phyloP scores from a whole-genome alignment of 495 filamentous ascomycete genomes.

The Penicillium nucicola region DNA sequence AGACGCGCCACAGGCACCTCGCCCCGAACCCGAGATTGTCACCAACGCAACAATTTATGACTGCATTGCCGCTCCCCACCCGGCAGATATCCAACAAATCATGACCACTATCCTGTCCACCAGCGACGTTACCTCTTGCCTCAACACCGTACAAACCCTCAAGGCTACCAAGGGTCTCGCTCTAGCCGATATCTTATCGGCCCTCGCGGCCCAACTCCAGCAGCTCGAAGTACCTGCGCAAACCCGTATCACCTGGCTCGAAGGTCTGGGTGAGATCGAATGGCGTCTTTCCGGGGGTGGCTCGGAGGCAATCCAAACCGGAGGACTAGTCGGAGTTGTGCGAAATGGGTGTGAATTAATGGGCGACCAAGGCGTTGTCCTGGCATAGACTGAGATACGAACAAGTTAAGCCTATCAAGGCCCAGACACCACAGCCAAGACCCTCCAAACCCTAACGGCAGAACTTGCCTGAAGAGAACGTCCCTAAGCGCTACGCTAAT shows the following conservation, averaged over 20 bases:
- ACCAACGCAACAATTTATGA: conserved; percentile 92
- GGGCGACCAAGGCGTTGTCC: conserved; percentile 26
- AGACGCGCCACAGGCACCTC: conserved; percentile 55
- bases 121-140: conserved; percentile 79
- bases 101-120: conserved; percentile 76
- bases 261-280: conserved; percentile 89
- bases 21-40: conserved; percentile 67
- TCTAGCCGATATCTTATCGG: conserved; percentile 87
- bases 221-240: conserved; percentile 82
- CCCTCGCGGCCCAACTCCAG: conserved; percentile 74
- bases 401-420: background rate
- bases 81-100: conserved; percentile 82
- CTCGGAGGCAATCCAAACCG: conserved; percentile 86
- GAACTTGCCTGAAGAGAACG: background rate
- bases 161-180: conserved; percentile 87
- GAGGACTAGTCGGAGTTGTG: conserved; percentile 85
- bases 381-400: conserved; percentile 14
- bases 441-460: background rate
- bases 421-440: no score
- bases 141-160: conserved; percentile 80
- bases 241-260: conserved; percentile 86
- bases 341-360: conserved; percentile 82
- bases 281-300: conserved; percentile 86
- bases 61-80: conserved; percentile 94
- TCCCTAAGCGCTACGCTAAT: background rate